Evolutionary conservation across 176 grass and related monocot species (phyloP).

Genomic region (Raddia guianensis): DNA sequence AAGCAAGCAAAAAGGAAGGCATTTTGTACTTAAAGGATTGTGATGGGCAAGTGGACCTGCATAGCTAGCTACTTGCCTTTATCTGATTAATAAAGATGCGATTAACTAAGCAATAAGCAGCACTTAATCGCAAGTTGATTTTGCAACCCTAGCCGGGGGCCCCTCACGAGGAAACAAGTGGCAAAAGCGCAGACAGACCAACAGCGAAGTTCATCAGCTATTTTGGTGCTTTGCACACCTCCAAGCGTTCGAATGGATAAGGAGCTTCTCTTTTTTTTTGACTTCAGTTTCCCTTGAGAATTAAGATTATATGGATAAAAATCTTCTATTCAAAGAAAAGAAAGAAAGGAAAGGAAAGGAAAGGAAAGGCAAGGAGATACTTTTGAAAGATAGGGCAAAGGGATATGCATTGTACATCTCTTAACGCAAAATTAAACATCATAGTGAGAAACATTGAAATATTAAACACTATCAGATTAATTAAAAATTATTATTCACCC

Average conservation of each 20-base stretch:
- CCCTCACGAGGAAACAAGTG: constrained; percentile 34
- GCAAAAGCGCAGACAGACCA: constrained; percentile 12
- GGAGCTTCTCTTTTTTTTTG: not conserved
- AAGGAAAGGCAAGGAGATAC: too few species aligned
- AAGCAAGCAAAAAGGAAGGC: constrained; percentile 51
- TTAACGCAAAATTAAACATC: too few species aligned
- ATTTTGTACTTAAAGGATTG: constrained; percentile 53
- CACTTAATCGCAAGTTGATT: constrained; percentile 20
- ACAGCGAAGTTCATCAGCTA: constrained; percentile 19
- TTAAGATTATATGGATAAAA: not conserved
- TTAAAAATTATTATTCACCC: too few species aligned
- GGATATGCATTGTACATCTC: too few species aligned
- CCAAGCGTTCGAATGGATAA: constrained; percentile 13
- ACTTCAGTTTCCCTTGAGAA: not conserved
- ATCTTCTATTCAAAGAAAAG: not conserved
- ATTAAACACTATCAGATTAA: too few species aligned
- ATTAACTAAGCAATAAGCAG: constrained; percentile 26
- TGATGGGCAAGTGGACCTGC: constrained; percentile 47
- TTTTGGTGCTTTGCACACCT: constrained; percentile 16
- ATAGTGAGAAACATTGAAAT: too few species aligned
- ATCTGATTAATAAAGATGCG: not conserved
- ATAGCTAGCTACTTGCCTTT: constrained; percentile 15
- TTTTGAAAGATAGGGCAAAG: not conserved
- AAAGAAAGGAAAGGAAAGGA: not conserved
- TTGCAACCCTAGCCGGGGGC: constrained; percentile 12